Evolutionary conservation across 139 green algal species (phyloP).

Genomic region (Chlorella sorokiniana): DNA sequence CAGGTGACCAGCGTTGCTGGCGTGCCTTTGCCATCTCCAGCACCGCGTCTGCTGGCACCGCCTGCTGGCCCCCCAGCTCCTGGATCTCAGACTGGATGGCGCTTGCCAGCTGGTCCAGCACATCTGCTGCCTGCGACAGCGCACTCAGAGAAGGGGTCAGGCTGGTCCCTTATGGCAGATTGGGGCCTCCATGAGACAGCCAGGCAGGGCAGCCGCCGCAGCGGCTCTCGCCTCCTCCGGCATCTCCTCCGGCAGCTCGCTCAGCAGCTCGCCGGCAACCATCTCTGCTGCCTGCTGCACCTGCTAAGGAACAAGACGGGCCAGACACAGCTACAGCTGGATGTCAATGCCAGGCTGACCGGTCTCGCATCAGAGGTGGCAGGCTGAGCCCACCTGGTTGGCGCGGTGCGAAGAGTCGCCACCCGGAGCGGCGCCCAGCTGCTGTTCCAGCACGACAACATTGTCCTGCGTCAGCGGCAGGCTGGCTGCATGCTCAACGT

Average conservation of each 20-base stretch:
- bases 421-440: not conserved
- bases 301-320: not conserved
- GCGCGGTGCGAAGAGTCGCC: not conserved
- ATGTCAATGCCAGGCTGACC: too few species aligned
- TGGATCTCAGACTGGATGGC: constrained; percentile 25
- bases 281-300: not conserved
- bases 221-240: not conserved
- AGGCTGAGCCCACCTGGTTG: not conserved
- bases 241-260: constrained; percentile 7
- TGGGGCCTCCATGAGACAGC: not conserved
- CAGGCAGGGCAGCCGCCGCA: too few species aligned
- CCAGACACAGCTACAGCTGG: too few species aligned
- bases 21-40: constrained; percentile 25
- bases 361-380: not conserved
- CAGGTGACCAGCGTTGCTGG: too few species aligned
- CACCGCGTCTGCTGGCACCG: constrained; percentile 5
- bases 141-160: not conserved
- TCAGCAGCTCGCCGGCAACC: constrained; percentile 9
- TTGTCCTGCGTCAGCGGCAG: constrained; percentile 22
- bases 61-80: constrained; percentile 13
- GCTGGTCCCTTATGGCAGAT: too few species aligned
- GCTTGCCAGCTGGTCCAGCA: constrained; percentile 9
- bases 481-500: not conserved
- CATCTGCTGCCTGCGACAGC: not conserved
- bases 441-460: constrained; percentile 12